Base-by-base conservation (phyloP, 768 basidiomycete species). In the Mycena olivaceomarginata region DNA sequence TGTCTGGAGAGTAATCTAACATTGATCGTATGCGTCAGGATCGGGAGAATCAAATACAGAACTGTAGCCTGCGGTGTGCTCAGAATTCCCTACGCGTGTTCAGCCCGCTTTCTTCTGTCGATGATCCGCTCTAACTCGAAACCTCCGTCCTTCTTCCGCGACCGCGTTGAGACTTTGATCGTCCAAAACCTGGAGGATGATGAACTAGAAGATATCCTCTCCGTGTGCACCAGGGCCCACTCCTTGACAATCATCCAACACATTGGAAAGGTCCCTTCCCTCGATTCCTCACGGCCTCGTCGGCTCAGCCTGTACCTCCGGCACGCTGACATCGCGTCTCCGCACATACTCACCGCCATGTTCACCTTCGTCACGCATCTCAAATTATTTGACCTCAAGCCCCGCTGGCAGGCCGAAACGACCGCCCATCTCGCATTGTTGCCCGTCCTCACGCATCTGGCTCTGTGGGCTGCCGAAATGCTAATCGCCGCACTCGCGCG, bases 371-470 rank as follows among this genome's bases (percentile, higher is more conserved):
- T 74, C 37, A 74, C 72, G 2, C 72, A 74, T 60, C 65, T 74
- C 18, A 65, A 74, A 9, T 7, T 74, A 7, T 48, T 67, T 18
- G 53, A 59, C 11, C 6, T 15, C 3, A 12, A 6, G 20, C 20
- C 20, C 51, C 6, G 7, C 51, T n/a, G n/a, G 6, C 20, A 7
- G 16, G 31, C 9, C 31, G 18, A 51, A 18, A 6, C 20, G 16
- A 37, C 31, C 31, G 20, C 16, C 1, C 25, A 46, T 20, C n/a
- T 68, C 18, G 57, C 46, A 31, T 40, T 56, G 2, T 51, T 75
- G 15, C 67, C 67, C 20, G 51, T 46, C 62, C 74, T 75, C 60
- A 75, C 74, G 5, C 67, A 75, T 43, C 15, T 75, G 20, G n/a
- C 74, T 2, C 4, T 70, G 16, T 67, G 18, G 31, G 16, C 12